Base-by-base conservation (phyloP, 148 eudicot genomes). In the Nepenthes gracilis region DNA sequence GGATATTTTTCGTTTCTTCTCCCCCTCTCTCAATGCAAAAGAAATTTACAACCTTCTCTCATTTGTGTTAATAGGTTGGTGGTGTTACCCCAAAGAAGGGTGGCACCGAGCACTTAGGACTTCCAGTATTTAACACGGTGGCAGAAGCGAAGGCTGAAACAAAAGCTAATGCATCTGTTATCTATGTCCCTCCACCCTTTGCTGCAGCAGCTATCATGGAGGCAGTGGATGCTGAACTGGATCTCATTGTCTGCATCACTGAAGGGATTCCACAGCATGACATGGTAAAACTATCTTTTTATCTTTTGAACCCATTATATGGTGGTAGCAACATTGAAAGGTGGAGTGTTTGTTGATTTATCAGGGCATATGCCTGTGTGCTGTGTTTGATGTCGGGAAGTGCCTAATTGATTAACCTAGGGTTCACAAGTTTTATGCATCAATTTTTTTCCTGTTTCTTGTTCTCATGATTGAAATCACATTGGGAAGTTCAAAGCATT, bases 191-290 rank as follows among this genome's bases (percentile, higher is more conserved):
- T 56, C 98, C 98, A 10, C 87, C 96, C 58, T 93, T 86, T 80
- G 98, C 98, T 58, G 96, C 96, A 15, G 80, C 79, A 70, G 98
- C 98, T 62, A 88, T 93, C 62, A 72, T 93, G 98, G 98, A 93
- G 81, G 88, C 82, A 47, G 8, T 93, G 74, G 98, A 88, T 69
- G 98, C 98, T 68, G 96, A 93, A 66, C 71, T 93, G 43, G 96
- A 93, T 78, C 77, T 93, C 67, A 68, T 93, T 59, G 98, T 93
- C 52, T 93, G 98, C 79, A 86, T 93, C 77, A 93, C 98, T 2
- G 96, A 93, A 79, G 98, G 98, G 76, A 88, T 93, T 66, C 98
- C 98, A 67, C 98, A 93, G 72, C 96, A 93, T 70, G 98, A 93
- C 77, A 93, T 93, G 98, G 98, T 84, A 82, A 75, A 43, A 33